Evolutionary conservation across 2,329 filamentous ascomycete genomes (phyloP).

Genomic region (Diplodia sapinea): DNA sequence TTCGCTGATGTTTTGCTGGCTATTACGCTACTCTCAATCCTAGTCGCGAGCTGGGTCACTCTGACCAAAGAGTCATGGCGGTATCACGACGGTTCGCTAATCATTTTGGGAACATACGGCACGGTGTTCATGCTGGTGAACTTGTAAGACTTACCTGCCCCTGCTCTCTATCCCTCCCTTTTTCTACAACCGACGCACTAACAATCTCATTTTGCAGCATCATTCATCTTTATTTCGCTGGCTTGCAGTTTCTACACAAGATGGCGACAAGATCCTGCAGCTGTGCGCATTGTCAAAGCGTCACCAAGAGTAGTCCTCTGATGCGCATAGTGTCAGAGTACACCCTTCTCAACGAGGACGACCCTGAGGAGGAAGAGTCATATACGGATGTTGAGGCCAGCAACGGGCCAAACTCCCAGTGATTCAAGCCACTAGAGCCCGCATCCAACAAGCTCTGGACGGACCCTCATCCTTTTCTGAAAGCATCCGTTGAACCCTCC

Average conservation of each 20-base stretch:
- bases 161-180: background rate
- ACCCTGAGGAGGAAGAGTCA: slow-evolving; percentile 9
- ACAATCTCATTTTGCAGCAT: background rate
- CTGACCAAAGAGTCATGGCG: background rate
- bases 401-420: background rate
- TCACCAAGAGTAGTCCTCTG: background rate
- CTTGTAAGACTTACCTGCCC: background rate
- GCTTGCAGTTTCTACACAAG: background rate
- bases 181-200: background rate
- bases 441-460: background rate
- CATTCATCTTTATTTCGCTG: slow-evolving; percentile 9
- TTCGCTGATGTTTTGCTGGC: slow-evolving; percentile 7
- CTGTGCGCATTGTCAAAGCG: slow-evolving; percentile 18
- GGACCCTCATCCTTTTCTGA: background rate
- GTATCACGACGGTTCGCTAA: background rate
- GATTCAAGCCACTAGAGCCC: background rate
- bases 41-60: slow-evolving; percentile 9
- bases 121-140: slow-evolving; percentile 11
- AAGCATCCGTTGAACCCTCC: background rate
- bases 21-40: background rate
- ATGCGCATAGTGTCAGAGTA: slow-evolving; percentile 11
- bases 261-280: background rate
- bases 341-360: slow-evolving; percentile 1
- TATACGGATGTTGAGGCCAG: slow-evolving; percentile 15
- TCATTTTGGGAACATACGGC: slow-evolving; percentile 20